phyloP scores from a whole-genome alignment of 805 yeast genomes.

The Candida dajiaensis region DNA sequence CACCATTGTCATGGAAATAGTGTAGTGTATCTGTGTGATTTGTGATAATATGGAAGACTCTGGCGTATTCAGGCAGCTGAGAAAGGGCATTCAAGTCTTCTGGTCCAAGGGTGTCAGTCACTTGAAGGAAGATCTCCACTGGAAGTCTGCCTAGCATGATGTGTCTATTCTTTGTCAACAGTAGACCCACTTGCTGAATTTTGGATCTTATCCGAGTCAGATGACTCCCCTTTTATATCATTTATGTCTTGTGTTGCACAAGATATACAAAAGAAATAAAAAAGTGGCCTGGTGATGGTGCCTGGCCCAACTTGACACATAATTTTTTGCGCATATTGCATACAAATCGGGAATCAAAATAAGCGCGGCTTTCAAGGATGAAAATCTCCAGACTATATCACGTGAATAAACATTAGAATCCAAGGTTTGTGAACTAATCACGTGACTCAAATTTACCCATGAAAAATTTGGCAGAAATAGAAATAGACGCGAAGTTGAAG shows the following conservation, averaged over 20 bases:
- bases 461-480: too few relatives aligned
- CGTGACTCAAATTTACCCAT: too few relatives aligned
- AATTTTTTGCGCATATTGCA: background rate
- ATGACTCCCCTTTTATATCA: background rate
- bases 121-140: background rate
- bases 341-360: background rate
- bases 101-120: conserved; percentile 1
- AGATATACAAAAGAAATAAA: background rate
- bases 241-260: too few relatives aligned
- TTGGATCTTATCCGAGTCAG: background rate
- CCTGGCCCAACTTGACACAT: background rate
- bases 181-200: background rate
- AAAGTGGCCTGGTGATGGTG: background rate
- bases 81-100: conserved; percentile 2
- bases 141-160: conserved; percentile 2
- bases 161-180: background rate
- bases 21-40: background rate
- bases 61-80: background rate
- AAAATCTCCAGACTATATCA: too few relatives aligned
- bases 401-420: too few relatives aligned
- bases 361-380: too few relatives aligned
- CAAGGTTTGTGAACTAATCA: too few relatives aligned
- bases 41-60: conserved; percentile 2
- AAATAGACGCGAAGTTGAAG: too few relatives aligned
- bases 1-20: background rate